Percentiles rank a stretch among this genome's conserved stretches.
phyloP scores from a whole-genome alignment of 371 early-diverging fungal species.

The Choanephora cucurbitarum region DNA sequence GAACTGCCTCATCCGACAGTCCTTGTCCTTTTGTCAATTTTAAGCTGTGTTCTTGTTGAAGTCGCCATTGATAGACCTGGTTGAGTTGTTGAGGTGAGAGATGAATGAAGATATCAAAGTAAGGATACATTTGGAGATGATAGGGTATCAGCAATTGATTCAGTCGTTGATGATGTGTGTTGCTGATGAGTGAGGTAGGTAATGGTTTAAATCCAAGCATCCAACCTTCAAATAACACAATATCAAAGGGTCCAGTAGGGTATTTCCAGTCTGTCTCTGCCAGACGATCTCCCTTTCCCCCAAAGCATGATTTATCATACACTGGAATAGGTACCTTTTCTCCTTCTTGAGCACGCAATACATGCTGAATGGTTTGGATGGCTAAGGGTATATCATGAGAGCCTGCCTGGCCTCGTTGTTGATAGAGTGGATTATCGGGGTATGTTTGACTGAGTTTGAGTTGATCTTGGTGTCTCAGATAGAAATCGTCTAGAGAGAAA shows the following conservation, averaged over 20 bases:
- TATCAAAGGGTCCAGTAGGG: slow-evolving; percentile 62
- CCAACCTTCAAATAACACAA: slow-evolving; percentile 95
- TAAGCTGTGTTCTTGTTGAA: slow-evolving; percentile 79
- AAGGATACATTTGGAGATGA: slow-evolving; percentile 58
- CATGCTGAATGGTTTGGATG: slow-evolving; percentile 44
- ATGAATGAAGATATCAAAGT: slow-evolving; percentile 79
- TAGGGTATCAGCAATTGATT: slow-evolving; percentile 51
- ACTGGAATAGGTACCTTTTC: slow-evolving; percentile 58
- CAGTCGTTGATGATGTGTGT: slow-evolving; percentile 7
- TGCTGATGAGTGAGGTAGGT: slow-evolving; percentile 31
- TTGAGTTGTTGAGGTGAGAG: slow-evolving; percentile 60
- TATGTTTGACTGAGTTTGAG: slow-evolving; percentile 47
- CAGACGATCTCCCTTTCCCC: slow-evolving; percentile 83
- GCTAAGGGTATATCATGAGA: slow-evolving; percentile 84
- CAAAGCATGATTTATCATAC: slow-evolving; percentile 77
- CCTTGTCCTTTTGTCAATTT: slow-evolving; percentile 48
- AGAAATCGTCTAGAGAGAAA: slow-evolving; percentile 90
- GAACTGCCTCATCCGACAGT: slow-evolving; percentile 71
- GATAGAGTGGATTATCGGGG: slow-evolving; percentile 68
- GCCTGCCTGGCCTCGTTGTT: slow-evolving; percentile 85
- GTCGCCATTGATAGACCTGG: slow-evolving; percentile 83
- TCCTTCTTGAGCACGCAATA: slow-evolving; percentile 30
- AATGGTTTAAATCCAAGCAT: slow-evolving; percentile 83
- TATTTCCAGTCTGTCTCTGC: slow-evolving; percentile 58
- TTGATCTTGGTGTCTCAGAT: slow-evolving; percentile 73